These are phyloP conservation scores for Physcomitrium patens DNA, from an alignment of 225 moss, liverwort and hornwort species.

Conservation along the genomic window DNA sequence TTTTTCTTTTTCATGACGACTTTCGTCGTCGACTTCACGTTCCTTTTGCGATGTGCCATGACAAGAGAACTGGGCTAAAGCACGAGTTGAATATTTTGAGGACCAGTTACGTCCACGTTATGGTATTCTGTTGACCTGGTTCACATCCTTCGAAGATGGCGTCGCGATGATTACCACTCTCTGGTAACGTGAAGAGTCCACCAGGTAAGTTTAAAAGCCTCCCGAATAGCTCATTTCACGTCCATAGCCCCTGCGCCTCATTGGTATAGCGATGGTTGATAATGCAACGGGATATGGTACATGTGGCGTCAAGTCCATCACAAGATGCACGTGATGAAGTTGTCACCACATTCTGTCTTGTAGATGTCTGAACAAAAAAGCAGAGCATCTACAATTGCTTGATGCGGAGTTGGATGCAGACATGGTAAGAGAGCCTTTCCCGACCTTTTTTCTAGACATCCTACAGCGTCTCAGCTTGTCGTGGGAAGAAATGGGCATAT, in stretches of 20 bases:
- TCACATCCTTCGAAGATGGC: not conserved
- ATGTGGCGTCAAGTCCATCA: not conserved
- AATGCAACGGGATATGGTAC: not conserved
- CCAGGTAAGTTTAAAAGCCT: no score
- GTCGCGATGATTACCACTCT: not conserved
- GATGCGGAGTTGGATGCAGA: not conserved
- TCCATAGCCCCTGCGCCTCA: no score
- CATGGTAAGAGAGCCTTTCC: no score
- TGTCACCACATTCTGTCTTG: not conserved
- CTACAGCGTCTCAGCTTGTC: no score
- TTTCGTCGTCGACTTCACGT: conserved; percentile 1
- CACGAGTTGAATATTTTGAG: not conserved
- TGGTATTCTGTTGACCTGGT: conserved; percentile 1
- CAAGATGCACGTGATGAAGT: not conserved
- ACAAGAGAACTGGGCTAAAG: not conserved
- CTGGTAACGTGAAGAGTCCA: not conserved
- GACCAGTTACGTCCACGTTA: not conserved
- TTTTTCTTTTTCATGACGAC: not conserved
- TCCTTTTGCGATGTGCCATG: not conserved
- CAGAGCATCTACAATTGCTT: not conserved
- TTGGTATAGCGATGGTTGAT: not conserved
- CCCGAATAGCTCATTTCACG: no score
- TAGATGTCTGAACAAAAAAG: not conserved
- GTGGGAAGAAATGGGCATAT: no score
- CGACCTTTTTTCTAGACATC: no score